These are phyloP conservation scores for Gossypium ekmanianum DNA, from an alignment of 345 rosid species.

Conservation along the genomic window DNA sequence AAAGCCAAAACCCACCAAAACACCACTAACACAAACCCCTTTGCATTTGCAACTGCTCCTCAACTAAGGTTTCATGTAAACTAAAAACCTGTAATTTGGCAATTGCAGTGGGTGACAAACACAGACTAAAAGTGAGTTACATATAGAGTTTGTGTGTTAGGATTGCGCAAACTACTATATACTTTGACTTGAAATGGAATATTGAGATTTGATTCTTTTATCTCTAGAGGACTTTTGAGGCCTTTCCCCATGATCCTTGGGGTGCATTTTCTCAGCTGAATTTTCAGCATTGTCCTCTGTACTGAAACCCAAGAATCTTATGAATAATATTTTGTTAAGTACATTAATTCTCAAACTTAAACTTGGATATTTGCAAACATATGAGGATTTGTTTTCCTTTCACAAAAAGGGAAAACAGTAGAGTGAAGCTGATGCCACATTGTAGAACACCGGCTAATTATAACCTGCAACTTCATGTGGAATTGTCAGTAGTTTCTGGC, in stretches of 20 bases:
- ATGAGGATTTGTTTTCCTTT: neutral
- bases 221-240: constrained; percentile 1
- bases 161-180: neutral
- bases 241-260: neutral
- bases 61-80: neutral
- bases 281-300: constrained; percentile 5
- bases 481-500: constrained; percentile 8
- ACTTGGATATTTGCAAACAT: neutral
- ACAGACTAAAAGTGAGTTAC: neutral
- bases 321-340: neutral
- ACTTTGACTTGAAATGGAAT: constrained; percentile 1
- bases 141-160: constrained; percentile 6
- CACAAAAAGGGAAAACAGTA: neutral
- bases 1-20: too few relatives aligned
- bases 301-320: neutral
- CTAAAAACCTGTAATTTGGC: neutral
- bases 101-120: neutral
- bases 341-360: neutral
- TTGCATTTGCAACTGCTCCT: neutral
- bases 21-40: too few relatives aligned
- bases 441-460: constrained; percentile 8
- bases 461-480: constrained; percentile 18
- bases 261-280: neutral
- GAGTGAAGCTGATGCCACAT: constrained; percentile 3
- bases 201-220: constrained; percentile 8